Percentiles rank a stretch among this genome's conserved stretches.
Conservation (phyloP, 352 stramenopile genomes). For the Globisporangium perplexum region DNA sequence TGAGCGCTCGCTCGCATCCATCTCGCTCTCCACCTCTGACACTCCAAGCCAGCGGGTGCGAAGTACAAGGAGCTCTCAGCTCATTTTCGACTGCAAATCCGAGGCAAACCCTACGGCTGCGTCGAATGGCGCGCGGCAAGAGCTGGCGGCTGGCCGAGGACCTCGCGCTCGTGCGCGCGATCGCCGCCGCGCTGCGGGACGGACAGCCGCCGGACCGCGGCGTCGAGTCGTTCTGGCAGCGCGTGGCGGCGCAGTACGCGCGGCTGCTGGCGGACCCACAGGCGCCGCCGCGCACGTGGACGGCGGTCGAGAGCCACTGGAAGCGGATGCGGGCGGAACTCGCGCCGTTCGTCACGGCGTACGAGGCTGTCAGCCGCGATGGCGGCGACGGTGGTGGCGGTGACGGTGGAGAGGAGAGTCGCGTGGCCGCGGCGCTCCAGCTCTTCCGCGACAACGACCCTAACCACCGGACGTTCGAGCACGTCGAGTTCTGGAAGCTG, state of each 20-base stretch:
- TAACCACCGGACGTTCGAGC: constrained; percentile 5
- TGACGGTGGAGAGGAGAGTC: too few relatives aligned
- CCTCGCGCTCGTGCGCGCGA: constrained; percentile 9
- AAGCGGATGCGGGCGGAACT: constrained; percentile 8
- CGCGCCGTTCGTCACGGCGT: constrained; percentile 2
- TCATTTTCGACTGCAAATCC: too few relatives aligned
- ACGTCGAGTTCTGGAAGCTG: constrained; percentile 8
- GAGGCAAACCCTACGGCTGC: too few relatives aligned
- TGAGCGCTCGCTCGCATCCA: too few relatives aligned
- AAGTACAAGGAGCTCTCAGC: too few relatives aligned
- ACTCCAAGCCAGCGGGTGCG: too few relatives aligned
- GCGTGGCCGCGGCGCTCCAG: constrained; percentile 3
- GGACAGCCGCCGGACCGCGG: background rate
- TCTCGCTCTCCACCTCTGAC: too few relatives aligned
- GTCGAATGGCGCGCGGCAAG: constrained; percentile 15
- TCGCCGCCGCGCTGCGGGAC: constrained; percentile 3
- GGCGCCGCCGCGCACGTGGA: constrained; percentile 5
- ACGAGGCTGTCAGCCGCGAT: background rate
- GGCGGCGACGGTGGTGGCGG: background rate
- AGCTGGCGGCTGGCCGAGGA: constrained; percentile 18
- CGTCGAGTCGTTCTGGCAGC: constrained; percentile 2
- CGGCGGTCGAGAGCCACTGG: constrained; percentile 10
- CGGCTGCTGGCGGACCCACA: constrained; percentile 1
- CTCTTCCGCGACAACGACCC: constrained; percentile 7
- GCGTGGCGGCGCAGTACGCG: constrained; percentile 7